These are phyloP conservation scores for Abortiporus biennis DNA, from an alignment of 1,284 basidiomycete genomes.

Conservation along the genomic window DNA sequence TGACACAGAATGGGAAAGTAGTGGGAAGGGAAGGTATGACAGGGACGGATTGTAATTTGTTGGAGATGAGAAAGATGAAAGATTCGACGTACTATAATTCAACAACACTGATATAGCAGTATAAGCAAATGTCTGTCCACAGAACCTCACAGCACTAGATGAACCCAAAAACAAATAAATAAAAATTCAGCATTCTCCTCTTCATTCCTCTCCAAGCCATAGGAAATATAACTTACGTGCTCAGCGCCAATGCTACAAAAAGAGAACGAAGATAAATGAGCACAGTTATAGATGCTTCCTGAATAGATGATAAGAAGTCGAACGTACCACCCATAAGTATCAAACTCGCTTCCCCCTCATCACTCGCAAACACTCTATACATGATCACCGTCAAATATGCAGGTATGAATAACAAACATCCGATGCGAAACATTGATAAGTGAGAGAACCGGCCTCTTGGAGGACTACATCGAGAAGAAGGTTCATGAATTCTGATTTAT, in stretches of 20 bases:
- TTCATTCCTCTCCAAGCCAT: no score
- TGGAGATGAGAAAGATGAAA: no score
- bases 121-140: constrained; percentile 73
- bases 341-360: constrained; percentile 54
- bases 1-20: no score
- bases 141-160: constrained; percentile 64
- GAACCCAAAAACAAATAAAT: constrained; percentile 5
- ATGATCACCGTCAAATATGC: constrained; percentile 69
- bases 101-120: constrained; percentile 74
- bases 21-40: no score
- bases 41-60: no score
- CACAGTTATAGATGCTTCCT: constrained; percentile 7
- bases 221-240: constrained; percentile 51
- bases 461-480: constrained; percentile 28
- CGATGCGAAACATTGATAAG: constrained; percentile 78
- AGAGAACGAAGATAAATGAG: constrained; percentile 11
- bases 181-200: no score
- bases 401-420: constrained; percentile 72
- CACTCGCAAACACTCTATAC: constrained; percentile 62
- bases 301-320: constrained; percentile 8
- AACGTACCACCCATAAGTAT: constrained; percentile 65
- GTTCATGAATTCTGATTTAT: not conserved
- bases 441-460: constrained; percentile 80
- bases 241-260: constrained; percentile 50
- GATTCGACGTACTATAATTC: constrained; percentile 66